These are phyloP conservation scores for Thuja plicata DNA, from an alignment of 83 land plant species.

Conservation along the genomic window DNA sequence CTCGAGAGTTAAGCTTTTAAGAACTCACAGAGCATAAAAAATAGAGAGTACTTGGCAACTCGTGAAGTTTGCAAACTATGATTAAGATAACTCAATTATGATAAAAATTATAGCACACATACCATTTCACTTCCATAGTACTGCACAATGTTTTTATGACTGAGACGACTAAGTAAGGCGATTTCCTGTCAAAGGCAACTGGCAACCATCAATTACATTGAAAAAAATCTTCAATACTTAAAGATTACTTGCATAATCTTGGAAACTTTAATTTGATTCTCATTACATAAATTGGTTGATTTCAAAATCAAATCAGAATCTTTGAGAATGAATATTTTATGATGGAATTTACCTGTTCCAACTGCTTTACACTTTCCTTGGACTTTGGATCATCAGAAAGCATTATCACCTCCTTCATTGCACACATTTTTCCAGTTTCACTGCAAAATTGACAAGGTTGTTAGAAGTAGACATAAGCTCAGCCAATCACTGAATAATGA, in stretches of 20 bases:
- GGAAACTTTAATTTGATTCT: not conserved
- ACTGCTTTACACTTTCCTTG: conserved; percentile 81
- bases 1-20: no score
- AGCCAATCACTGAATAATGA: not conserved
- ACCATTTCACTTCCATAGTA: conserved; percentile 84
- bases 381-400: conserved; percentile 85
- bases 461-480: not conserved
- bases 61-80: no score
- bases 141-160: conserved; percentile 80
- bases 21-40: no score
- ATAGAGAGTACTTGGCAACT: no score
- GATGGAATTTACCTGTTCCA: conserved; percentile 48
- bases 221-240: not conserved
- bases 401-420: conserved; percentile 84
- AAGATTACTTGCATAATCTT: not conserved
- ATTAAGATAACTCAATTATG: not conserved
- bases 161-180: conserved; percentile 51
- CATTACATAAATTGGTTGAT: not conserved
- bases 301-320: not conserved
- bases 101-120: conserved; percentile 7
- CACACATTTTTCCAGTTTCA: conserved; percentile 91
- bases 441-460: conserved; percentile 31
- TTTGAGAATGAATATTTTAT: not conserved
- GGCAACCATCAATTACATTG: not conserved
- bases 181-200: conserved; percentile 63